phyloP scores from a whole-genome alignment of 176 grass and related monocot genomes.

The Zea luxurians region DNA sequence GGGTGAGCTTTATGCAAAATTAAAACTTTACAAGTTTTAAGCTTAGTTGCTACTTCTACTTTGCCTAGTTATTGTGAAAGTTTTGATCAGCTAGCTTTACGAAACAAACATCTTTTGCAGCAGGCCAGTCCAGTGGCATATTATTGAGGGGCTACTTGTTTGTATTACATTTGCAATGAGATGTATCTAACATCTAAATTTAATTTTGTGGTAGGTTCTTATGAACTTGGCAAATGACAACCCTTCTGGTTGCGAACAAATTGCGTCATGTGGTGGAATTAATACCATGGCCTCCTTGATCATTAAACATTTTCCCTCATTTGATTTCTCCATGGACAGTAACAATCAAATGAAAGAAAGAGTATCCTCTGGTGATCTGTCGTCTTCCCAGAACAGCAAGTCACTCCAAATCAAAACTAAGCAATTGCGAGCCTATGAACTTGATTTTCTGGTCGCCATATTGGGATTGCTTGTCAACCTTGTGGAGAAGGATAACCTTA shows the following conservation, averaged over 20 bases:
- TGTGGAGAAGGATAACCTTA: conserved; percentile 93
- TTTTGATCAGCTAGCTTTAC: conserved; percentile 8
- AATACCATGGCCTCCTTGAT: conserved; percentile 88
- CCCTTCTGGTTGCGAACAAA: conserved; percentile 77
- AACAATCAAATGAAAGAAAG: conserved; percentile 32
- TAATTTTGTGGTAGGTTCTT: conserved; percentile 70
- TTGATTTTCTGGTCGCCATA: conserved; percentile 97
- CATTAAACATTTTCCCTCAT: conserved; percentile 85
- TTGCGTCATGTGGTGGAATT: conserved; percentile 74
- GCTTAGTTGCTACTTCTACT: neutral
- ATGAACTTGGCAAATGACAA: conserved; percentile 99
- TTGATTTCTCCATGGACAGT: conserved; percentile 55
- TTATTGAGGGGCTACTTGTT: neutral
- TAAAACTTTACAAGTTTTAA: neutral
- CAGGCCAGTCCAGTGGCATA: neutral
- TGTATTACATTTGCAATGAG: neutral
- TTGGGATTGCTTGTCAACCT: conserved; percentile 99
- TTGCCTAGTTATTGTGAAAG: neutral
- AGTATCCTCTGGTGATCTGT: neutral
- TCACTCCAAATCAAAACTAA: conserved; percentile 53
- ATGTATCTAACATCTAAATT: conserved; percentile 22
- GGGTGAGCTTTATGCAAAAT: neutral
- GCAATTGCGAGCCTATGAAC: conserved; percentile 76
- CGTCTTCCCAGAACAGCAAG: conserved; percentile 42
- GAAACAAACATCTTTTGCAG: neutral